Base-by-base conservation (phyloP, 805 yeast species). In the Geotrichum ghanense region DNA sequence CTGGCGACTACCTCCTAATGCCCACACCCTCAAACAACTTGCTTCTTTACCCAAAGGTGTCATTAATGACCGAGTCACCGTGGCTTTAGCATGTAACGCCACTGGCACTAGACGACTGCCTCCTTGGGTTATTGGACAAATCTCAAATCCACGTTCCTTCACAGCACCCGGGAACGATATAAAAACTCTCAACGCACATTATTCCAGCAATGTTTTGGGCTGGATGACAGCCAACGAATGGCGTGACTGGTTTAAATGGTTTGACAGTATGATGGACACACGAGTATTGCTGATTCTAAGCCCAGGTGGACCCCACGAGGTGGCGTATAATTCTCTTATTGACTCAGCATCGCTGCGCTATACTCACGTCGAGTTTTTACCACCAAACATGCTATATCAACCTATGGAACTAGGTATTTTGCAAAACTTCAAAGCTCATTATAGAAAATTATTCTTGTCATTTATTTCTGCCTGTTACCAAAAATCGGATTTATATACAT, bases 161-260 rank as follows among this genome's bases (percentile, higher is more conserved):
- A n/a, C 12, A n/a, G 37, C 37, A 6, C 37, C 37, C 19, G 37
- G 37, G 5, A 31, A 31, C 16, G 37, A 31, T 19, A 31, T 31
- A 16, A 31, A 16, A 16, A 31, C 19, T 12, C 17, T 31, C 12
- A 31, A 31, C 16, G 37, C 37, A n/a, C 12, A 31, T 19, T 31
- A 31, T 12, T 31, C 37, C 17, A 10, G 37, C 37, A 31, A 31
- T 12, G 16, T 31, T 31, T 19, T 31, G 5, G 37, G 37, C 17
- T 31, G 37, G 37, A 31, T 31, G 37, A 31, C 37, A 6, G 37
- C 37, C 17, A 31, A 31, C 17, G 37, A 31, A n/a, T 31, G 37
- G 37, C 37, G 37, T 5, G 16, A 31, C 37, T 31, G 37, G 37
- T 19, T 31, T 19, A 31, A 31, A 19, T 31, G 37, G 37, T 31